A percentile compares a stretch with the other conserved stretches of the same genome.
Evolutionary conservation across 2,329 filamentous ascomycete genomes (phyloP).

Genomic region (Colletotrichum sp.): DNA sequence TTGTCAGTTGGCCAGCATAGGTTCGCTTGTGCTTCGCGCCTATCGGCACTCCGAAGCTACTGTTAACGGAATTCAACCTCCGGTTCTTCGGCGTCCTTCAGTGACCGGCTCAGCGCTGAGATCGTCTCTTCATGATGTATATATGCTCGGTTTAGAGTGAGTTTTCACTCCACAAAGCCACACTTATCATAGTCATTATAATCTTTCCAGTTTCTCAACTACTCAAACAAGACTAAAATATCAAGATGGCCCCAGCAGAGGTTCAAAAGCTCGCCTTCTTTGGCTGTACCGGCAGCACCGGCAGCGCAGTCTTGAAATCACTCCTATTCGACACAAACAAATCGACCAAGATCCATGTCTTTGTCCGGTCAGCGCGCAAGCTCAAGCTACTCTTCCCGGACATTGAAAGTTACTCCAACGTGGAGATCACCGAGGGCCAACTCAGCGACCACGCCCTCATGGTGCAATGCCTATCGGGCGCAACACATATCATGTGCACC

Average conservation of each 20-base stretch:
- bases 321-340: neutral
- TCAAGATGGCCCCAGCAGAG: neutral
- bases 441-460: neutral
- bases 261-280: neutral
- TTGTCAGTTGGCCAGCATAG: neutral
- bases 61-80: neutral
- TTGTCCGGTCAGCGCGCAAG: neutral
- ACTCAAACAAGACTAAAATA: neutral
- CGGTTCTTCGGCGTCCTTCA: neutral
- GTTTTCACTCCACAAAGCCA: fast-evolving
- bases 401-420: neutral
- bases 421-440: neutral
- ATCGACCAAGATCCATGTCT: neutral
- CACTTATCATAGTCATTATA: fast-evolving
- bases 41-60: neutral
- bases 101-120: neutral
- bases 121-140: neutral
- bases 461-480: neutral
- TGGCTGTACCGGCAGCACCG: neutral
- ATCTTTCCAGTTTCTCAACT: neutral
- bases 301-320: neutral
- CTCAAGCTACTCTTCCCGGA: neutral
- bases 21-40: neutral
- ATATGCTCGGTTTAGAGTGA: neutral
- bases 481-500: neutral